Evolutionary conservation across 495 filamentous ascomycete genomes (phyloP), one percentile per base, ranked within the genome.

Genomic region (Friedmanniomyces endolithicus): DNA sequence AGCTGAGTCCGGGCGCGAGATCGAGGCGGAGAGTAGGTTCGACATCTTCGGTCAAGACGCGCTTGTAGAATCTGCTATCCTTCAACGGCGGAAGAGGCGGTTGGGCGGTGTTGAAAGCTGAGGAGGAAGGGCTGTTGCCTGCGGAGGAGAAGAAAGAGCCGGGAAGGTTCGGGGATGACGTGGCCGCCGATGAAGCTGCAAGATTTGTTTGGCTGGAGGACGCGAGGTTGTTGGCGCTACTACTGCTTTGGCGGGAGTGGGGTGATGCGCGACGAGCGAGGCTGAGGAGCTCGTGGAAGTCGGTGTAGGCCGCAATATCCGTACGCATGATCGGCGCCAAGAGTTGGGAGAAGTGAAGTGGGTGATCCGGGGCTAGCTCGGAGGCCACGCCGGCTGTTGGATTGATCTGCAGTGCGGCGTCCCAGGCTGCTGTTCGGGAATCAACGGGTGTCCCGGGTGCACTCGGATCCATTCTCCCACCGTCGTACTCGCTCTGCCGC

Each of bases 11-110:
- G 0, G 92, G 90, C 0, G 92, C 87, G 6, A 77, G 75, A 68
- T 98, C 92, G 4, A 97, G 77, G 39, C 92, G 79, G 19, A 98
- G 70, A 0, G 92, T 94, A 1, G 92, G 92, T 69, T 98, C 92
- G 51, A 98, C 85, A 68, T 97, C 92, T 67, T 98, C 92, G 50
- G 78, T 73, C 12, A 95, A 68, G 6, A 77, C 79, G 20, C 92
- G 81, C 68, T 98, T 98, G 70, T 89, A 98, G 67, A 95, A 97
- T 57, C 84, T 85, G 2, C 85, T 88, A 52, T 96, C 92, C 63
- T 94, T 94, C 43, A 98, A 70, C 9, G 81, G 75, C 20, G 73
- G 70, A 40, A 64, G 27, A 4, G 27, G 64, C 12, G 60, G 55
- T 23, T 67, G 65, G 34, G 67, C 67, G 47, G 57, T 57, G 62